phyloP scores from a whole-genome alignment of 2,329 filamentous ascomycete genomes.

The Aspergillus glaucus region DNA sequence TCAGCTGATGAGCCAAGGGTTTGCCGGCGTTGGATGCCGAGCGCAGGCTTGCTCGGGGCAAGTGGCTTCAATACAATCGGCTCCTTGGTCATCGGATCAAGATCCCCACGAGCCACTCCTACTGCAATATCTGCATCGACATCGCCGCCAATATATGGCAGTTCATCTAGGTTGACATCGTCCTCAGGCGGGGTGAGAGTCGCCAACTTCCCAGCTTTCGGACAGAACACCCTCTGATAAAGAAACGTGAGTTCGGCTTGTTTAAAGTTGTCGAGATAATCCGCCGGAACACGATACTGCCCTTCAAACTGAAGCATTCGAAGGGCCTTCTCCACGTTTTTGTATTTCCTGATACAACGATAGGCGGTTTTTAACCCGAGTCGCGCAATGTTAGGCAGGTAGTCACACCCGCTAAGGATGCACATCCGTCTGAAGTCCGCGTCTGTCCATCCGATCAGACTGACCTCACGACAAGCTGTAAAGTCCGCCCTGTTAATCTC shows the following conservation, averaged over 20 bases:
- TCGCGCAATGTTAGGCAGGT: slow-evolving; percentile 75
- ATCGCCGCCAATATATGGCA: slow-evolving; percentile 74
- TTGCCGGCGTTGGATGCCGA: slow-evolving; percentile 33
- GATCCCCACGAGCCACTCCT: slow-evolving; percentile 70
- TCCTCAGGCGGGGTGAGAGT: slow-evolving; percentile 63
- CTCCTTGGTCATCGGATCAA: slow-evolving; percentile 85
- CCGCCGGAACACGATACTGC: slow-evolving; percentile 70
- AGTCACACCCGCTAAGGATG: slow-evolving; percentile 94
- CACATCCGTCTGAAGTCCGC: slow-evolving; percentile 89
- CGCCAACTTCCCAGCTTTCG: slow-evolving; percentile 62
- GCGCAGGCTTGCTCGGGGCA: slow-evolving; percentile 25
- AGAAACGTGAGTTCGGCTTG: slow-evolving; percentile 89
- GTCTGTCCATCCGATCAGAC: slow-evolving; percentile 86
- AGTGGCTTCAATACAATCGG: slow-evolving; percentile 42
- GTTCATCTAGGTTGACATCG: slow-evolving; percentile 58
- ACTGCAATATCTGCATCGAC: slow-evolving; percentile 64
- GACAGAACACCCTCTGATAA: slow-evolving; percentile 92
- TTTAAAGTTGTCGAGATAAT: slow-evolving; percentile 74
- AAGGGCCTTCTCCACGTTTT: slow-evolving; percentile 74
- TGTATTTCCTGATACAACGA: slow-evolving; percentile 82
- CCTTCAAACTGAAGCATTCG: slow-evolving; percentile 83
- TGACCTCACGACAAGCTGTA: slow-evolving; percentile 79
- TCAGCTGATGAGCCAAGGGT: slow-evolving; percentile 42
- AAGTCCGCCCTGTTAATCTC: slow-evolving; percentile 89
- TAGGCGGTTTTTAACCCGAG: slow-evolving; percentile 93